Base-by-base conservation (phyloP, 148 eudicot genomes). In the Cornus kousa region DNA sequence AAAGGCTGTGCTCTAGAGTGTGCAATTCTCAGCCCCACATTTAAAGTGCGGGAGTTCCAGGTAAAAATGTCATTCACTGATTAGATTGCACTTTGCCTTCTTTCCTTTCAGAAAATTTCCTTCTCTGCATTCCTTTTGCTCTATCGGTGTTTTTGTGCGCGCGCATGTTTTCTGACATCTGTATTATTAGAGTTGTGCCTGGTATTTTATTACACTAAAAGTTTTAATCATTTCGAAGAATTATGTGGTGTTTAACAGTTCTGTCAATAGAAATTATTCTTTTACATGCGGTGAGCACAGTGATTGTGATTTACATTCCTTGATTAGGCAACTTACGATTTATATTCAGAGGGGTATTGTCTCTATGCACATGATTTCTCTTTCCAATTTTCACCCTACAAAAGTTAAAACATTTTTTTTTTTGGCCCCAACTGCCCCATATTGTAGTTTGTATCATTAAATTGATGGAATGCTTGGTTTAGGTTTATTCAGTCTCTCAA, bases 1-100 rank as follows among this genome's bases (percentile, higher is more conserved):
- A 96, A 93, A 82, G 99, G 99, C 14, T 86, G 93, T 82, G 99
- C 99, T 59, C 79, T 93, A 37, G 83, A 96, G 74, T 96, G 99
- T 83, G 97, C 98, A 24, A 96, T 92, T 75, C 90, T 96, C 4
- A 96, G 99, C 48, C 99, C 99, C 16, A 93, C 97, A 6, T 95
- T 93, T 53, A 91, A 92, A 90, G 99, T 95, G 39, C 87, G 97
- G 82, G 99, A 93, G 40, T 95, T 95, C 68, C 97, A 95, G 95
- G 99, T 93, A 87, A 72, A 74, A 12, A 12, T 65, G 1, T 23
- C 20, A 37, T 24, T 37, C 32, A 8, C 19, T 60, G 48, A 32
- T 28, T 32, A 5, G 31, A 67, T 20, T 4, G 4, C 37, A 35
- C 37, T 35, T 11, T 7, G 55, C 35, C 23, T 20, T 37, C 60